Percentiles rank a stretch among this genome's conserved stretches.
These are phyloP conservation scores for Hyphopichia homilentoma DNA, from an alignment of 805 yeast species.

Conservation along the genomic window DNA sequence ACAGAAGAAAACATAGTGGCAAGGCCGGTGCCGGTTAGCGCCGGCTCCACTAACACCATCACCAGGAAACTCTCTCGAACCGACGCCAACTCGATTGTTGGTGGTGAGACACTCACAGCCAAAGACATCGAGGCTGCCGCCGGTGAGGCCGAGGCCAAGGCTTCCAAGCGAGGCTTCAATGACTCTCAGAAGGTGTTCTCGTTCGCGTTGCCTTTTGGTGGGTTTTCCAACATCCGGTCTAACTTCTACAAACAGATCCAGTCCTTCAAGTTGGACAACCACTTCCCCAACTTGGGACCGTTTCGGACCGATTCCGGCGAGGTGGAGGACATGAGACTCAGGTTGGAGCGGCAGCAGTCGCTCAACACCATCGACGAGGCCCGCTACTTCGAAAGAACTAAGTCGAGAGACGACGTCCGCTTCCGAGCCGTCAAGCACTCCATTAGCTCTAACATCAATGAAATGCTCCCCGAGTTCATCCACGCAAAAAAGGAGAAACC, in stretches of 20 bases:
- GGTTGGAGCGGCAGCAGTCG: slow-evolving; percentile 51
- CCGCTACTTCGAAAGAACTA: slow-evolving; percentile 46
- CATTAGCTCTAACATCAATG: slow-evolving; percentile 46
- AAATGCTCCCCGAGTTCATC: slow-evolving; percentile 32
- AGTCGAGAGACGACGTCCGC: slow-evolving; percentile 63
- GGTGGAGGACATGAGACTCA: slow-evolving; percentile 31
- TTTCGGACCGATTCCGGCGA: slow-evolving; percentile 7
- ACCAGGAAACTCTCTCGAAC: slow-evolving; percentile 14
- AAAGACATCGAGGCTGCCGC: slow-evolving; percentile 26
- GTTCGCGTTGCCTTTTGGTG: slow-evolving; percentile 60
- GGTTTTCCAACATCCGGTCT: slow-evolving; percentile 24
- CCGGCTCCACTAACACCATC: too few species aligned
- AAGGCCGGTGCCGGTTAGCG: too few species aligned
- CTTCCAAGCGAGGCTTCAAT: slow-evolving; percentile 7
- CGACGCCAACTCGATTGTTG: slow-evolving; percentile 48
- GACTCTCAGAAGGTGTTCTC: slow-evolving; percentile 42
- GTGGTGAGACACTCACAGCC: slow-evolving; percentile 39
- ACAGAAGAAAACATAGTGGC: background rate
- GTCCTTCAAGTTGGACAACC: slow-evolving; percentile 17
- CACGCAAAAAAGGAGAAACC: slow-evolving; percentile 18
- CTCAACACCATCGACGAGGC: slow-evolving; percentile 65
- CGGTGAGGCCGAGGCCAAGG: slow-evolving; percentile 18
- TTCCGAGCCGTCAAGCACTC: slow-evolving; percentile 67
- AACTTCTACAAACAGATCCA: slow-evolving; percentile 26
- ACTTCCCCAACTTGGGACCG: slow-evolving; percentile 14